A percentile compares a stretch with the other conserved stretches of the same genome.
Conservation (phyloP, 148 eudicot species). For the Dysphania ambrosioides region DNA sequence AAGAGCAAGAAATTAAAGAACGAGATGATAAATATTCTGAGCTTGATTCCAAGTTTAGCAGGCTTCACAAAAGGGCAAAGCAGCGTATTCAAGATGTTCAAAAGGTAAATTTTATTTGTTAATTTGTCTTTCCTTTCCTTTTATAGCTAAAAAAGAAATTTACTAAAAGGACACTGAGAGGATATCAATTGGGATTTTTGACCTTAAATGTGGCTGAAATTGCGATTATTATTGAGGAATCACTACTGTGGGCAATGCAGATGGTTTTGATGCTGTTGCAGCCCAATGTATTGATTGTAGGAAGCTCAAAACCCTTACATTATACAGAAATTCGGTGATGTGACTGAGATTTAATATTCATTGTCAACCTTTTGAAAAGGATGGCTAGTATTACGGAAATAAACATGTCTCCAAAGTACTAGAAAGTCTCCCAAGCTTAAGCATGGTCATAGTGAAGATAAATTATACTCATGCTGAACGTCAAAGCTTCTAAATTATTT, state of each 20-base stretch:
- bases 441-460: neutral
- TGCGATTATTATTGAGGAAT: neutral
- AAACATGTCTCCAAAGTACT: neutral
- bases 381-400: neutral
- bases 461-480: neutral
- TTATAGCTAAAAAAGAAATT: neutral
- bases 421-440: neutral
- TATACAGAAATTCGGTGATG: too few relatives aligned
- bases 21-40: constrained; percentile 89
- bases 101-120: constrained; percentile 45
- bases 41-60: constrained; percentile 84
- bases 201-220: neutral
- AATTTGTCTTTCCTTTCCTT: neutral
- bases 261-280: too few relatives aligned
- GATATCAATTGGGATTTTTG: neutral
- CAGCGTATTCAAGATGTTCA: constrained; percentile 98
- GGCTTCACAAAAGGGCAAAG: constrained; percentile 97
- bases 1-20: constrained; percentile 88
- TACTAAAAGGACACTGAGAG: neutral
- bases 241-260: neutral
- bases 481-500: neutral
- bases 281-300: too few relatives aligned
- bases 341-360: too few relatives aligned
- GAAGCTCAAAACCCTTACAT: too few relatives aligned
- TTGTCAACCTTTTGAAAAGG: neutral